Percentiles rank a stretch among this genome's conserved stretches.
phyloP scores from a whole-genome alignment of 148 eudicot genomes.

The Simmondsia chinensis region DNA sequence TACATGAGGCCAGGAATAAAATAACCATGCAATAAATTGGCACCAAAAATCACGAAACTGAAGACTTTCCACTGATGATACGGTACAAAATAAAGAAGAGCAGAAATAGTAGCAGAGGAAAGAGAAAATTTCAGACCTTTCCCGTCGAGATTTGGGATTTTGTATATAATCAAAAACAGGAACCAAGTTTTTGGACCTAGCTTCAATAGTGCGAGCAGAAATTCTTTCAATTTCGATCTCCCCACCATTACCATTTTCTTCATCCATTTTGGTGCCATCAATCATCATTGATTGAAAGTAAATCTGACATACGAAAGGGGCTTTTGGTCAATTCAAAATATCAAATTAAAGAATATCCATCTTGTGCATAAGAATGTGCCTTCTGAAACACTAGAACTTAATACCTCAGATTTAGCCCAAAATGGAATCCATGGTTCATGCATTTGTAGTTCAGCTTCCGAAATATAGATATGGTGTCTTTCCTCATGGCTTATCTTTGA shows the following conservation, averaged over 20 bases:
- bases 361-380: neutral
- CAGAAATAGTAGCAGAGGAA: too few species aligned
- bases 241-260: slow-evolving; percentile 27
- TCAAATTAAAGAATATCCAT: neutral
- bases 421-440: slow-evolving; percentile 40
- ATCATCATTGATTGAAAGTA: slow-evolving; percentile 42
- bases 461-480: slow-evolving; percentile 47
- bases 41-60: too few species aligned
- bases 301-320: slow-evolving; percentile 30
- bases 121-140: slow-evolving; percentile 34
- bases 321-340: neutral
- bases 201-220: slow-evolving; percentile 43
- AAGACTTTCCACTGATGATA: too few species aligned
- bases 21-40: too few species aligned
- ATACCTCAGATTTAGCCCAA: slow-evolving; percentile 71
- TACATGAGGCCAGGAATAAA: too few species aligned
- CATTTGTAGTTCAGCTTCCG: slow-evolving; percentile 68
- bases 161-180: slow-evolving; percentile 58
- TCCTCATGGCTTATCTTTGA: slow-evolving; percentile 33
- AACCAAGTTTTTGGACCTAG: slow-evolving; percentile 44
- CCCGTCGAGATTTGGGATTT: slow-evolving; percentile 29
- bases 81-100: too few species aligned
- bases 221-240: slow-evolving; percentile 68
- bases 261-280: slow-evolving; percentile 24
- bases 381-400: too few species aligned